Base-by-base conservation (phyloP, 1,139 yeast species). In the Candida sp. region DNA sequence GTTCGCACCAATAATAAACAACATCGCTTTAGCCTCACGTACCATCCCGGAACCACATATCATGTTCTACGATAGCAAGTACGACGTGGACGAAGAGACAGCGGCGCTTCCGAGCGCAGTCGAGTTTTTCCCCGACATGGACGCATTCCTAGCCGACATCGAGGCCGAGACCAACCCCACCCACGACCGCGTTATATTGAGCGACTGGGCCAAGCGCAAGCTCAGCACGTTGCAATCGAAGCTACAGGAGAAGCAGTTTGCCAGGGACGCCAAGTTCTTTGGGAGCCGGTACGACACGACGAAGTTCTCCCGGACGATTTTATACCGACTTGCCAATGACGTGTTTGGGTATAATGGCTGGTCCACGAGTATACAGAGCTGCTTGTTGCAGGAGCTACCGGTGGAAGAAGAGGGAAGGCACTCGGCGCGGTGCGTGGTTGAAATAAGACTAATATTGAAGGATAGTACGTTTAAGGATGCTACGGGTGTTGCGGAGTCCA, bases 301-400 rank as follows among this genome's bases (percentile, higher is more conserved):
- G 42, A 54, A 50, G 9, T 54, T 58, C 25, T 59, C 70, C 17
- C 56, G 68, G 6, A 56, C 61, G 23, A 50, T 69, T 37, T 73
- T 83, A 3, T 71, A 85, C 42, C 69, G 69, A 26, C 63, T 84
- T 31, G 90, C 92, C 3, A 88, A 88, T 60, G 83, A 78, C 41
- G 73, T 80, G 3, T 88, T 87, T 70, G 94, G 93, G 2, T 77
- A 69, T 57, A 67, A 77, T 49, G 92, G 91, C 30, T 88, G 96
- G 96, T 74, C 80, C 26, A 75, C 84, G 1, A 76, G 75, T 52
- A 67, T 88, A 7, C 56, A 72, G 28, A 67, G 67, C 27, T 55
- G 58, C 48, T 38, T 30, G 4, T 25, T 54, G 6, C 7, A 25
- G 4, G 45, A 44, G 25, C 28, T 31, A 12, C 17, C 31, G 5